Base-by-base conservation (phyloP, 176 grass and related monocot genomes). In the Oryza rufipogon region DNA sequence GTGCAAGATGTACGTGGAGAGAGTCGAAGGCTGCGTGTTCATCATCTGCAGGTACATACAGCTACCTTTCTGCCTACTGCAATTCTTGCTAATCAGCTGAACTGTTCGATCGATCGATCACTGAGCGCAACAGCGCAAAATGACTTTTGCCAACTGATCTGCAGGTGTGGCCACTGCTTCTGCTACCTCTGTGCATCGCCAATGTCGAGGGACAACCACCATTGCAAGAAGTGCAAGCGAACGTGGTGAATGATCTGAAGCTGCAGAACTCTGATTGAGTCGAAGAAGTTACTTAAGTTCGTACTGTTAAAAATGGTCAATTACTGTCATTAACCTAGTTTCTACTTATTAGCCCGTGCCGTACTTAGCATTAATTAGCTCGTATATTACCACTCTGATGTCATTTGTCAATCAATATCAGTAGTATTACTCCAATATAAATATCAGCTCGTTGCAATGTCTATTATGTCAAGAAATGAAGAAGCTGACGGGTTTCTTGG, bases 1-100 rank as follows among this genome's bases (percentile, higher is more conserved):
- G 68, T 98, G 96, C 80, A 93, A 78, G 88, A 93, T 98, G 9
- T 91, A 84, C 22, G 95, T 95, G 28, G 95, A 98, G 72, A 98
- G 79, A 82, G 67, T 77, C 0, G 71, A 80, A 0, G 95, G 95
- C 11, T 98, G 95, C 36, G 81, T 83, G 47, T 83, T 83, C 66
- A 93, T 98, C 64, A 60, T 73, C 39, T 97, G 95, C 92, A 95
- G 95, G 92, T 93, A 84, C 54, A 5, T 91, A 84, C 19, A 5
- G 13, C 25, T 23, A 12, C 41, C 20, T 12, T 41, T 3, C 19
- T n/a, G 38, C n/a, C 9, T 42, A n/a, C 42, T 80, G 64, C 12
- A 22, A 32, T 26, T 49, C 61, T 38, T 33, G 63, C n/a, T 47
- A 36, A 74, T 28, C 38, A 63, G 63, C 28, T 8, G 19, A 10